Percentiles rank a stretch among this genome's conserved stretches.
Evolutionary conservation across 176 grass and related monocot genomes (phyloP).

Genomic region (barley (Hordeum vulgare)): MorexV3_pseudomolecules_assembly NC_058521.1:535996224-535996723

Average conservation of each 20-base stretch:
- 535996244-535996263: background rate
- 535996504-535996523: conserved; percentile 12
- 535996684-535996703: background rate
- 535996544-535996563: background rate
- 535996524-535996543: conserved; percentile 1
- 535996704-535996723: conserved; percentile 19
- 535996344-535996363: conserved; percentile 93
- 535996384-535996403: conserved; percentile 99
- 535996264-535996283: background rate
- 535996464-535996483: conserved; percentile 2
- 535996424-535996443: conserved; percentile 89
- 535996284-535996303: conserved; percentile 85
- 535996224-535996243: conserved; percentile 9
- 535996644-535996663: background rate
- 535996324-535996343: conserved; percentile 94
- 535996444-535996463: conserved; percentile 3
- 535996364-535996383: conserved; percentile 98
- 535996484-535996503: background rate
- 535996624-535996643: background rate
- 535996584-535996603: background rate
- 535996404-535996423: conserved; percentile 92
- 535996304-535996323: conserved; percentile 99
- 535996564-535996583: background rate
- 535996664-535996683: conserved; percentile 7
- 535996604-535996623: background rate